Base-by-base conservation (phyloP, 768 basidiomycete genomes). In the Hirschioporus abietinus region DNA sequence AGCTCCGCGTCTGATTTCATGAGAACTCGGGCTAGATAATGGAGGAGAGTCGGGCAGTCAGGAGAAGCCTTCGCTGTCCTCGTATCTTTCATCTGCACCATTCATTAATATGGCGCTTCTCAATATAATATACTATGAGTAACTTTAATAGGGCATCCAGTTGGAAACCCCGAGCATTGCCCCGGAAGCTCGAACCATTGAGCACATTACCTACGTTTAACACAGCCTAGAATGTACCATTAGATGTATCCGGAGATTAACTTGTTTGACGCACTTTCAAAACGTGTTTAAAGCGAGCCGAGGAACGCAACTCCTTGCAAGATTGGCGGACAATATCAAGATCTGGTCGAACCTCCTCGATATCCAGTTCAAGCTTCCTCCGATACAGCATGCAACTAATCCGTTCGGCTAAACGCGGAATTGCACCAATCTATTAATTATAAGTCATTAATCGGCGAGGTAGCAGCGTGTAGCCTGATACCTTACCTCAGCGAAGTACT, bases 21-120 rank as follows among this genome's bases (percentile, higher is more conserved):
- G 18, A 96, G 80, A 7, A 91, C 83, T 61, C 85, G 83, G 15
- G 92, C 93, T n/a, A 96, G 75, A 73, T 94, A 96, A 74, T 96
- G 95, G 15, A 97, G 81, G n/a, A 98, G 79, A 0, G 94, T 96
- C 0, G 95, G 93, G 70, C 93, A 96, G 7, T 86, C 86, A 0
- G 85, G 63, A 0, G 85, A 84, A 0, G 84, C 85, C 66, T 85
- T 88, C 0, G 84, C 86, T 0, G 92, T 91, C 76, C 86, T 92
- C 8, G 89, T 95, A 70, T 95, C 93, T 72, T 87, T 89, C 78
- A 95, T 77, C 95, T 96, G 68, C 35, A 24, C 61, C 15, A 35
- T 3, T n/a, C 17, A 34, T 23, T 18, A 34, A n/a, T n/a, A 63
- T 20, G 26, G 42, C 4, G 12, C 63, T 66, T 60, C 62, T 66